Evolutionary conservation across 257 asterid genomes (phyloP), one percentile per base, ranked within the genome.

Genomic region (Coffea canephora): DNA sequence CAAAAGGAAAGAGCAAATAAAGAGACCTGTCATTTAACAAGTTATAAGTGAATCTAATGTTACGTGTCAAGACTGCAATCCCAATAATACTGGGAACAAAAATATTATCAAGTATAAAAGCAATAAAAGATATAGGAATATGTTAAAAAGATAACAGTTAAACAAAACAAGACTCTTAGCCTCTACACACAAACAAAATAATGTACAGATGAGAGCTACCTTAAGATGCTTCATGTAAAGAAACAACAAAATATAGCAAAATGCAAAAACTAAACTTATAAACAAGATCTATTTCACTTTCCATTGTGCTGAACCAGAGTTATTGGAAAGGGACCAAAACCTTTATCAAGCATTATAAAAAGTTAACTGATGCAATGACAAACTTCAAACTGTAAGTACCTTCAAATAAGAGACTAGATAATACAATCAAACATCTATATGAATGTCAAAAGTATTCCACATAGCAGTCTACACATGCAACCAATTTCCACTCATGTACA

Each of bases 1-100:
- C 99, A 95, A 83, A 91, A 95, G 4, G 97, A 89, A 59, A 95
- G 97, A 50, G 94, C 97, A 76, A 93, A 86, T 89, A 95, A 87
- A 74, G 99, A 96, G 85, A 96, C 89, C 97, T 93, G 94, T 77
- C 92, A 92, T 86, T 88, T 82, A 78, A 79, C 82, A 88, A 64
- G 72, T 83, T 85, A 87, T 86, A 84, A 85, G 80, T 45, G 83
- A 82, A 31, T 31, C 31, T 59, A 78, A 71, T 14, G 13, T 0
- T 31, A 31, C 31, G 31, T 31, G 31, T 31, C 31, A 31, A 31
- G 31, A 31, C 31, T 31, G 31, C 31, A 31, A 39, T 0, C 43
- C 43, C 43, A 39, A 81, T 54, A 71, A 43, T 69, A 75, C 5
- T 4, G 50, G 62, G 4, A 27, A 62, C n/a, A 69, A 79, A 27